Evolutionary conservation across 768 basidiomycete genomes (phyloP).

Genomic region (Pisolithus orientalis): DNA sequence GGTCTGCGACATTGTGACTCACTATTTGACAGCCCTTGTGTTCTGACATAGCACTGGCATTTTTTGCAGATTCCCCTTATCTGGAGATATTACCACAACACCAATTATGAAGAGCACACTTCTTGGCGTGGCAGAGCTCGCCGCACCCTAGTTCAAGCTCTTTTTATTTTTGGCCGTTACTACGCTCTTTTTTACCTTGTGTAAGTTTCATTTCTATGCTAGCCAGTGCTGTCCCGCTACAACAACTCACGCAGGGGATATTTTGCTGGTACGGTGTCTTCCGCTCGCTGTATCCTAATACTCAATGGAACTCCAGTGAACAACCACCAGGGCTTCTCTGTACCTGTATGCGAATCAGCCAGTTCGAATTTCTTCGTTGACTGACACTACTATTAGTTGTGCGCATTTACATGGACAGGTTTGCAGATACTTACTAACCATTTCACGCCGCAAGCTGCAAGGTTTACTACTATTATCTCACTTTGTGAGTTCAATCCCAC

Average conservation of each 20-base stretch:
- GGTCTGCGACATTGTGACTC: conserved; percentile 1
- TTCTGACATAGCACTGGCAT: neutral
- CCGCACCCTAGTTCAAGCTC: conserved; percentile 5
- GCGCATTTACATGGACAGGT: neutral
- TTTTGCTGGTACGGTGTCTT: too few species aligned
- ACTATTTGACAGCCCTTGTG: neutral
- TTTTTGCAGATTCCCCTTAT: conserved; percentile 11
- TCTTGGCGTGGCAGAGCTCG: neutral
- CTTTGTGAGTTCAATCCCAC: conserved; percentile 8
- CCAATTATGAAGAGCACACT: neutral
- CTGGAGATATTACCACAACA: conserved; percentile 7
- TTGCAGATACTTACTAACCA: neutral
- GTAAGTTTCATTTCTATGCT: conserved; percentile 1
- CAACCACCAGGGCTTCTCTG: neutral
- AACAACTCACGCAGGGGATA: too few species aligned
- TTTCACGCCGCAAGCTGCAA: conserved; percentile 11
- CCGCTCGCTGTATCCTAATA: neutral
- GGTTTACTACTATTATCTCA: conserved; percentile 15
- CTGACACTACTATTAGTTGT: neutral
- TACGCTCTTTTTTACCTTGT: conserved; percentile 17
- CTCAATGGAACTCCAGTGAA: neutral
- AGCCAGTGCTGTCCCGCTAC: too few species aligned
- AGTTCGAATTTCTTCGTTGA: conserved; percentile 4
- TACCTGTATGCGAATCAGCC: neutral
- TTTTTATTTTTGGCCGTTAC: conserved; percentile 20